Conservation (phyloP, 2,329 filamentous ascomycete genomes). For the Hysterium pulicare region DNA sequence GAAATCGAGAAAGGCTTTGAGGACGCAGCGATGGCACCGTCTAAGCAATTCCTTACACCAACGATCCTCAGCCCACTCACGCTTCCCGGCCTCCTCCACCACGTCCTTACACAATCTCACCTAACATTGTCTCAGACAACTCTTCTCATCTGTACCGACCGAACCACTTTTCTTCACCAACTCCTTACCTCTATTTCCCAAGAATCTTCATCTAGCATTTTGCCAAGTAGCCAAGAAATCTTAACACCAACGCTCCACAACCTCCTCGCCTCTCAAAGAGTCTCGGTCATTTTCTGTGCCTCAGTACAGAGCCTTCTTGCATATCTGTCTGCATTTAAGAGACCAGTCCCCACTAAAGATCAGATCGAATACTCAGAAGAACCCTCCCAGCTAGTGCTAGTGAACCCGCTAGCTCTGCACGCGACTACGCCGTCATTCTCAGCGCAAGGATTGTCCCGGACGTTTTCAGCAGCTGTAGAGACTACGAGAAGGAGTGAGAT, state of each 20-base stretch:
- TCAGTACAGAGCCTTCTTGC: constrained; percentile 75
- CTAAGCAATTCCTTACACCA: constrained; percentile 19
- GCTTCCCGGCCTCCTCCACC: constrained; percentile 57
- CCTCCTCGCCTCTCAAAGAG: constrained; percentile 64
- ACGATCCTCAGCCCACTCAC: constrained; percentile 38
- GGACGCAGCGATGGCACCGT: too few relatives aligned
- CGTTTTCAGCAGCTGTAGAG: constrained; percentile 62
- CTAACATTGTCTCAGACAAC: constrained; percentile 53
- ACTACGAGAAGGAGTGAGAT: constrained; percentile 43
- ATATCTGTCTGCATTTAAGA: constrained; percentile 60
- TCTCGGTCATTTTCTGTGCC: constrained; percentile 69
- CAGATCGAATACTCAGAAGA: constrained; percentile 5
- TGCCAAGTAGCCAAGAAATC: constrained; percentile 36
- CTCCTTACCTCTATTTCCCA: constrained; percentile 50
- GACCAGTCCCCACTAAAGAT: constrained; percentile 2
- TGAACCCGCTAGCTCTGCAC: constrained; percentile 65
- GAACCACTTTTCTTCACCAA: constrained; percentile 61
- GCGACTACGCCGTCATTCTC: constrained; percentile 70
- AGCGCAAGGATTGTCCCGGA: constrained; percentile 65
- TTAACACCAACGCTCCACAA: constrained; percentile 65
- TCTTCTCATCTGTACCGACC: constrained; percentile 67
- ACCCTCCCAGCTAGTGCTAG: constrained; percentile 55
- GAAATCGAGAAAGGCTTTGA: too few relatives aligned
- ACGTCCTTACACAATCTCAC: constrained; percentile 52
- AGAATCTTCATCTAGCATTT: constrained; percentile 4